Base-by-base conservation (phyloP, 345 rosid species). In the Linum trigynum region DNA sequence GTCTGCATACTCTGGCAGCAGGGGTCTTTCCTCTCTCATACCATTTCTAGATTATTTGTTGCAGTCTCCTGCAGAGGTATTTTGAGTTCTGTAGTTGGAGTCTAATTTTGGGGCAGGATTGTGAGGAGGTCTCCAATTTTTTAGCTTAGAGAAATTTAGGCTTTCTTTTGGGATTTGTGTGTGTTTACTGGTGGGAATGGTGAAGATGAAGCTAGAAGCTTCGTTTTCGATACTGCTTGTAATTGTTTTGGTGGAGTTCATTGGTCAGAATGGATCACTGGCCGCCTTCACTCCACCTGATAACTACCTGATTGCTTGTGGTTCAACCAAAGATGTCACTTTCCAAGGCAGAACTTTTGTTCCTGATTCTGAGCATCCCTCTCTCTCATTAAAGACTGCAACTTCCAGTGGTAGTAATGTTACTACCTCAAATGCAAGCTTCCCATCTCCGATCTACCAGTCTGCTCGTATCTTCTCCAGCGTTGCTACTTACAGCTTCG, bases 261-360 rank as follows among this genome's bases (percentile, higher is more conserved):
- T 82, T 39, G 74, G 77, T 70, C 67, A 66, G 32, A 60, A 76
- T 69, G 37, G 62, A 62, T 71, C 82, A 36, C 69, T 64, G 35
- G 92, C 92, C 1, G 66, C 83, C 41, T 94, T 67, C 69, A 61
- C 65, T 76, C 97, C 97, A 39, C 70, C 74, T 8, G 99, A 94
- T 66, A 88, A 82, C 67, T 94, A 88, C 80, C 78, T 94, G 67
- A 80, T 94, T 62, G 83, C 84, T 65, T 90, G 99, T 74, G 99
- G 99, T 71, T 80, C 97, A 70, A 75, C 86, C 15, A 80, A 82
- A 75, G 84, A 81, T 77, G 80, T 86, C 65, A 79, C 83, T 55
- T 86, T 79, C 59, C 84, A 79, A 77, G 90, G 88, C 59, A 76
- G 85, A 82, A 86, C 84, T 67, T 94, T 79, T 72, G 85, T 90